A percentile compares a stretch with the other conserved stretches of the same genome.
Evolutionary conservation across 2,329 filamentous ascomycete genomes (phyloP).

Genomic region (Penicillium sp.): DNA sequence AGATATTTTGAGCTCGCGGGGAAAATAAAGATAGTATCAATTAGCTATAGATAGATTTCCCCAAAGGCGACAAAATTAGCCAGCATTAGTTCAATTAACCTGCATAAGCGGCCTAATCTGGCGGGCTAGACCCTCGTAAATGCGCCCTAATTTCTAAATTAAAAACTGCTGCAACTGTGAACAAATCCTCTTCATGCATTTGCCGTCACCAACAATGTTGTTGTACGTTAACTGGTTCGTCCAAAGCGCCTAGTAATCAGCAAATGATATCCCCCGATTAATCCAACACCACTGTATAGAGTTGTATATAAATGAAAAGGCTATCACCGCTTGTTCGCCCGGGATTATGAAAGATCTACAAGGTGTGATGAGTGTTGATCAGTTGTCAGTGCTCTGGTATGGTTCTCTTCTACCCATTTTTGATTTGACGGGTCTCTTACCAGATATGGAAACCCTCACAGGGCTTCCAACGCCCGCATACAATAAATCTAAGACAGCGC

Average conservation of each 20-base stretch:
- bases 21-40: conserved; percentile 24
- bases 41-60: conserved; percentile 25
- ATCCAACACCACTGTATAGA: background rate
- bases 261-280: conserved; percentile 1
- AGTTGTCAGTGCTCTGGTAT: background rate
- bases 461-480: conserved; percentile 2
- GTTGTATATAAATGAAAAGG: background rate
- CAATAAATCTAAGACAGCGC: background rate
- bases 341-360: background rate
- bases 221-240: conserved; percentile 10
- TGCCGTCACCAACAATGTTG: conserved; percentile 15
- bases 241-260: conserved; percentile 10
- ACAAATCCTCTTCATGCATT: conserved; percentile 7
- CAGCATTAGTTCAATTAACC: conserved; percentile 8
- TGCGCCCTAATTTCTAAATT: conserved; percentile 11
- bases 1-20: conserved; percentile 18
- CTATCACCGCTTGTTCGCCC: background rate
- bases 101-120: background rate
- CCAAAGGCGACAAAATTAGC: conserved; percentile 24
- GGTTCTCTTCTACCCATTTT: background rate
- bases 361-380: background rate
- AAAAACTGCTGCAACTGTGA: background rate
- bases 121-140: background rate
- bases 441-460: background rate
- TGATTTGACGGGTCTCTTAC: background rate